Conservation (phyloP, 2,329 filamentous ascomycete genomes). For the Xylaria sp. region DNA sequence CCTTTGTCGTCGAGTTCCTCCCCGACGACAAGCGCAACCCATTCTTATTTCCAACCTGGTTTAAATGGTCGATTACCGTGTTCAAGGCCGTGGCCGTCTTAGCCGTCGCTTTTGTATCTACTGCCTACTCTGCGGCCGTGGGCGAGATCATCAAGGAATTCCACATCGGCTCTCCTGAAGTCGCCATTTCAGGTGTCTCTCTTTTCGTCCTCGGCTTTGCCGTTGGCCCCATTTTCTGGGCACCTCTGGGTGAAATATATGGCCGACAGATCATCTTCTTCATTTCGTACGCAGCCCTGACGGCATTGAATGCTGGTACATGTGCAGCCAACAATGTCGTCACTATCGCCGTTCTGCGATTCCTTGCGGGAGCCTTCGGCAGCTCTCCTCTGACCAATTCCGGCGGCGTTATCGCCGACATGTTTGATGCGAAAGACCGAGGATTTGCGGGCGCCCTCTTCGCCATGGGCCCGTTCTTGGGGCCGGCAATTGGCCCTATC, state of each 20-base stretch:
- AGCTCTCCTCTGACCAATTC: constrained; percentile 52
- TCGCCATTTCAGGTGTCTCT: constrained; percentile 48
- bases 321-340: constrained; percentile 49
- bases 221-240: constrained; percentile 55
- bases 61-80: constrained; percentile 61
- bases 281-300: constrained; percentile 48
- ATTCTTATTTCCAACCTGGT: constrained; percentile 44
- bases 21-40: constrained; percentile 63
- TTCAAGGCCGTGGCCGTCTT: constrained; percentile 62
- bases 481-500: constrained; percentile 59
- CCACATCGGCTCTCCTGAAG: constrained; percentile 38
- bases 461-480: constrained; percentile 61
- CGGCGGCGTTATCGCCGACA: constrained; percentile 55
- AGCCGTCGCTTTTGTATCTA: constrained; percentile 64
- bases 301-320: constrained; percentile 53
- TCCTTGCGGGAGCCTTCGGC: constrained; percentile 55
- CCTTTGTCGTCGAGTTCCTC: constrained; percentile 64
- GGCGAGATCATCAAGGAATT: constrained; percentile 52
- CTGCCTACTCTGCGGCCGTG: constrained; percentile 58
- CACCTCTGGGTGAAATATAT: constrained; percentile 58
- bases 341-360: constrained; percentile 54
- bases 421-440: constrained; percentile 46
- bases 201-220: constrained; percentile 54
- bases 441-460: constrained; percentile 58
- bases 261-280: constrained; percentile 53